Base-by-base conservation (phyloP, 768 basidiomycete species). In the Lactifluus subvellereus region DNA sequence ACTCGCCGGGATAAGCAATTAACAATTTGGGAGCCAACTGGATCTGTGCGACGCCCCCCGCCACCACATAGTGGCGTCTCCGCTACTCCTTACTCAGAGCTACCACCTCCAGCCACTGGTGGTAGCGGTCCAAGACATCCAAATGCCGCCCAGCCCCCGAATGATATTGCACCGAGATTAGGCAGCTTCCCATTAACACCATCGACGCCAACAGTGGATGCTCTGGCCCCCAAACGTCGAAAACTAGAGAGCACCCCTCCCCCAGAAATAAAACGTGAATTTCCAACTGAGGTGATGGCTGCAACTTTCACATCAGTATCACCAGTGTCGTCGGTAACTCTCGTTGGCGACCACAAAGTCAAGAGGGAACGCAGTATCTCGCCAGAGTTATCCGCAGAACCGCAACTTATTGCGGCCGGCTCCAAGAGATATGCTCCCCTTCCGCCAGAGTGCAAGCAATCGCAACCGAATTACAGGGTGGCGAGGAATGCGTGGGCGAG, bases 361-460 rank as follows among this genome's bases (percentile, higher is more conserved):
- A 66, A 67, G 58, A 32, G 50, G 8, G 65, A 66, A 58, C 67
- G 57, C 38, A 59, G 50, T 42, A 9, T 40, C 33, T 62, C 67
- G n/a, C 67, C 67, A 13, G 65, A 42, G 10, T 13, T 66, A 20
- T 37, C 32, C n/a, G 4, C 37, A 5, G n/a, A 60, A 18, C 54
- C 32, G 6, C 57, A 48, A 22, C 35, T 45, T 33, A 57, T 51
- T 8, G 66, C 65, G 3, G 53, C 65, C 8, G 67, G 67, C 14
- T 55, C 67, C 22, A 66, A 33, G 45, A 57, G 60, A 40, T 66
- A 66, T 43, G 57, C 54, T 2, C 59, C 60, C 30, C 42, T 67
- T 45, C 67, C 67, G 3, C 60, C 16, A n/a, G 60, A 47, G n/a
- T 67, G 67, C 37, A 33, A 20, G 54, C 62, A 62, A 50, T 52